Evolutionary conservation across 768 basidiomycete genomes (phyloP).

Genomic region (Lactifluus hygrophoroides): DNA sequence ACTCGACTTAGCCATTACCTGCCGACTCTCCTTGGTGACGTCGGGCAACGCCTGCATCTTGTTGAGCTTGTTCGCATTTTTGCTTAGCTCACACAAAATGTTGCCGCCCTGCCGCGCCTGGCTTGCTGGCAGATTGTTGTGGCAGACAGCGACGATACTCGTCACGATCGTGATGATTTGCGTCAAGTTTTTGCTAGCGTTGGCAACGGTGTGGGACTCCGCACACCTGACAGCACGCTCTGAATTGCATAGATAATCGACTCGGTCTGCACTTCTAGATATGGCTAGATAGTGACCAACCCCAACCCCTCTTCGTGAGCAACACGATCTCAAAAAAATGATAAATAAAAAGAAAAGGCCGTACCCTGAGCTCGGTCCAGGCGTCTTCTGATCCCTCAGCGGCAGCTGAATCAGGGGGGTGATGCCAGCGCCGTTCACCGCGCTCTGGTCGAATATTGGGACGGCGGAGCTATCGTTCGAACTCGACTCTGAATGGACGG

Average conservation of each 20-base stretch:
- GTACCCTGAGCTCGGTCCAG: slow-evolving; percentile 76
- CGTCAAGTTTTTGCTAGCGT: slow-evolving; percentile 88
- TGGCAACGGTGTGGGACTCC: slow-evolving; percentile 77
- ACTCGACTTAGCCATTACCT: slow-evolving; percentile 93
- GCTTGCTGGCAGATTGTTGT: slow-evolving; percentile 75
- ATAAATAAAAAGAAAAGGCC: slow-evolving; percentile 13
- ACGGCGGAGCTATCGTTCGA: slow-evolving; percentile 63
- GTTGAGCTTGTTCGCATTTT: slow-evolving; percentile 83
- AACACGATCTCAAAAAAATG: background rate
- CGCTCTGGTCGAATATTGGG: slow-evolving; percentile 56
- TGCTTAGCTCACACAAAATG: slow-evolving; percentile 71
- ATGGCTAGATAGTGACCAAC: slow-evolving; percentile 52
- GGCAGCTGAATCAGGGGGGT: slow-evolving; percentile 57
- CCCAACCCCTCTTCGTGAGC: background rate
- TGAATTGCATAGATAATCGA: slow-evolving; percentile 94
- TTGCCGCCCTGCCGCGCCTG: slow-evolving; percentile 67
- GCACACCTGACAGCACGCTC: slow-evolving; percentile 87
- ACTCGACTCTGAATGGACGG: slow-evolving; percentile 56
- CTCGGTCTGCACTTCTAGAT: slow-evolving; percentile 93
- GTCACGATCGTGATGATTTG: slow-evolving; percentile 98
- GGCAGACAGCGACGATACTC: slow-evolving; percentile 93
- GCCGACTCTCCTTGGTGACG: slow-evolving; percentile 85
- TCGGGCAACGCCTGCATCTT: slow-evolving; percentile 79
- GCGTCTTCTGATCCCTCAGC: slow-evolving; percentile 66
- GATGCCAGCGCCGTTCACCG: slow-evolving; percentile 35